Conservation (phyloP, 2,329 filamentous ascomycete species). For the Neophaeococcomyces aloes region DNA sequence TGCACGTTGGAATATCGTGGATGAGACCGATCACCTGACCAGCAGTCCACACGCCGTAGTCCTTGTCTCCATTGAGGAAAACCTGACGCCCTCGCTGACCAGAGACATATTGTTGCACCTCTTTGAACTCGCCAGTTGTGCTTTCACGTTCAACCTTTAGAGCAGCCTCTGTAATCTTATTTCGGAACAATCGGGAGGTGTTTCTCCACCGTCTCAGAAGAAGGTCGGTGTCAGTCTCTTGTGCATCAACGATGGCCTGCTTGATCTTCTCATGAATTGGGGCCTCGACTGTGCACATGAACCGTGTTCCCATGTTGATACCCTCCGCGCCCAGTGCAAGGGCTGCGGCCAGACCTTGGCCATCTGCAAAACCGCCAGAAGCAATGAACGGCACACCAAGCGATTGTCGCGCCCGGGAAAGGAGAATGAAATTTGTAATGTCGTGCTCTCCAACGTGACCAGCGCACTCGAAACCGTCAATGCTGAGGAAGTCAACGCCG, state of each 20-base stretch:
- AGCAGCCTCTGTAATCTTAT: conserved; percentile 74
- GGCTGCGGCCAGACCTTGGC: conserved; percentile 82
- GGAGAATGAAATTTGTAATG: conserved; percentile 51
- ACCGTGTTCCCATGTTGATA: conserved; percentile 96
- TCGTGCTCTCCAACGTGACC: conserved; percentile 50
- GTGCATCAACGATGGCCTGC: conserved; percentile 73
- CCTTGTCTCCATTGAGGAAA: conserved; percentile 80
- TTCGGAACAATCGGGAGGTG: conserved; percentile 77
- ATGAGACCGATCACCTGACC: conserved; percentile 90
- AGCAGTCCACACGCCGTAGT: conserved; percentile 92
- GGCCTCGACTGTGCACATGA: conserved; percentile 91
- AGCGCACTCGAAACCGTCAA: conserved; percentile 96
- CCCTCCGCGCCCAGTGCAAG: conserved; percentile 82
- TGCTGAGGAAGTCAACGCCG: conserved; percentile 90
- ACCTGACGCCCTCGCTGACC: conserved; percentile 86
- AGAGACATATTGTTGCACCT: conserved; percentile 77
- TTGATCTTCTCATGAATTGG: conserved; percentile 93
- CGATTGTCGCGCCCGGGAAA: conserved; percentile 72
- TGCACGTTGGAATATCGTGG: conserved; percentile 53
- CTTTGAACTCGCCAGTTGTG: conserved; percentile 73
- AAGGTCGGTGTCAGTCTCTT: conserved; percentile 84
- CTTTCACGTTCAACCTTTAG: conserved; percentile 75
- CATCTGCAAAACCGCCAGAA: conserved; percentile 89
- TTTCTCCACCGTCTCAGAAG: conserved; percentile 87
- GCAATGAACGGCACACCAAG: conserved; percentile 87